Base-by-base conservation (phyloP, 192 early-diverging fungal genomes). In the Pilobolus umbonatus region DNA sequence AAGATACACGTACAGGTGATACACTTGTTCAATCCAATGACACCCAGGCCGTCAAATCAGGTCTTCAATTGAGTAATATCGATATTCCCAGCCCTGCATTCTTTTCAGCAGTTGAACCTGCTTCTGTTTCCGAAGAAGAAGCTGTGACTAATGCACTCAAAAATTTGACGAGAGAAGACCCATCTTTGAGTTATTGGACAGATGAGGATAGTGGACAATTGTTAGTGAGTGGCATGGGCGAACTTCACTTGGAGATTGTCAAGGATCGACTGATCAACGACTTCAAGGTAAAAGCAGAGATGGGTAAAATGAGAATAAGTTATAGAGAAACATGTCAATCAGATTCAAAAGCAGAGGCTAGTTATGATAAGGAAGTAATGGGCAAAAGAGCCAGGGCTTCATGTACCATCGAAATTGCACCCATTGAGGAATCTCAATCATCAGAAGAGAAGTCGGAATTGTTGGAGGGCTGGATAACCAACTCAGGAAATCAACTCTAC, bases 161-260 rank as follows among this genome's bases (percentile, higher is more conserved):
- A n/a, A 76, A 78, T 1, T 61, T 98, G 43, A 64, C 80, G 5
- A 77, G 90, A 5, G 95, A 98, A 71, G 95, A 98, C 49, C 95
- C 95, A 2, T 93, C 90, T 1, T 62, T 98, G 22, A 82, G 79
- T 50, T 68, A 92, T 12, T 57, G 77, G 14, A 73, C 72, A 8
- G 87, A 95, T 62, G 79, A 80, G 40, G 95, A 95, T 49, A 93
- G 90, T 1, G 92, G 93, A 0, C 95, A 98, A 64, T 88, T 83
- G 17, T 62, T 95, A 47, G 64, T 98, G 4, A 83, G 88, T 61
- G 95, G 93, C 0, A 94, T 95, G 93, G 95, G 95, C 6, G 95
- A 95, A 61, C 75, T 98, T 49, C 95, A 98, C 65, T 66, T 98
- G 28, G 95, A 98, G 57, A 87, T 98, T 14, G 83, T 92, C 11